These are phyloP conservation scores for Mariannaea sp. DNA, from an alignment of 2,329 filamentous ascomycete species.

Conservation along the genomic window DNA sequence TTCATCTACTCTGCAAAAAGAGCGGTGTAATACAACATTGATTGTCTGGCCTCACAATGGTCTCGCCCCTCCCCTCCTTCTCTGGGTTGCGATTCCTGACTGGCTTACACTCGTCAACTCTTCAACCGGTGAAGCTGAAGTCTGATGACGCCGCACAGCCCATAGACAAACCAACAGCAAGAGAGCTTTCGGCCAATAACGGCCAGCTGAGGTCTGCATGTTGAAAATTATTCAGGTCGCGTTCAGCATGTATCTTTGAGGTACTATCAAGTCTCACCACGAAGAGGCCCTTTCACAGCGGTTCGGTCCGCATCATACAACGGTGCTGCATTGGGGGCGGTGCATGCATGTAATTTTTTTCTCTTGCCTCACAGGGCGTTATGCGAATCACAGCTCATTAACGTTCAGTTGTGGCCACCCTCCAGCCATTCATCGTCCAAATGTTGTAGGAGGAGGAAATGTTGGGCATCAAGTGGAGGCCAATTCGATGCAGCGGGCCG, in stretches of 20 bases:
- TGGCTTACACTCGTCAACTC: not conserved
- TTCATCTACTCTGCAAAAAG: not conserved
- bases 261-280: conserved; percentile 6
- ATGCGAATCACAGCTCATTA: conserved; percentile 3
- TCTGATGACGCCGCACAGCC: conserved; percentile 4
- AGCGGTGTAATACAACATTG: not conserved
- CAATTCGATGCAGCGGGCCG: conserved; percentile 1
- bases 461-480: conserved; percentile 20
- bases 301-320: conserved; percentile 14
- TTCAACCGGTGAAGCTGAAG: conserved; percentile 12
- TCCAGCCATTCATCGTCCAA: conserved; percentile 14
- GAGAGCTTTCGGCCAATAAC: conserved; percentile 2
- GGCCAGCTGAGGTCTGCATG: not conserved
- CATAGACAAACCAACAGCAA: conserved; percentile 5
- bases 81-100: not conserved
- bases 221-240: not conserved
- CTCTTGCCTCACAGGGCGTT: conserved; percentile 2
- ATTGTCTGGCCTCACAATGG: not conserved
- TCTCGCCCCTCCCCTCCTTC: conserved; percentile 12
- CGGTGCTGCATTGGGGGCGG: no score
- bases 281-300: not conserved
- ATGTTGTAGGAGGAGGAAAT: not conserved
- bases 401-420: not conserved
- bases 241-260: conserved; percentile 2
- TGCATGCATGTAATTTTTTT: conserved; percentile 14